Base-by-base conservation (phyloP, 768 basidiomycete species). In the Pisolithus microcarpus region DNA sequence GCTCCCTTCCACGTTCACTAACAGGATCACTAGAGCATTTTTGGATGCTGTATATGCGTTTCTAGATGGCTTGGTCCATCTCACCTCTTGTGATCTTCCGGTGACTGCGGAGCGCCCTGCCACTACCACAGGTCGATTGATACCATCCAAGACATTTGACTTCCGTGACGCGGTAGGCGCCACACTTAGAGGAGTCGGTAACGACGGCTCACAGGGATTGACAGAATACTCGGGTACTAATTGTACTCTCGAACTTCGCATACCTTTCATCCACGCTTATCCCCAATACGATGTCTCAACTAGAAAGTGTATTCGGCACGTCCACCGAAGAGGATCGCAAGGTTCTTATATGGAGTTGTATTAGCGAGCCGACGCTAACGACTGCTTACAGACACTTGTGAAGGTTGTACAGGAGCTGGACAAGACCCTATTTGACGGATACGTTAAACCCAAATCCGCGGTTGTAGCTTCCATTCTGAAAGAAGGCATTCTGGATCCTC, bases 201-300 rank as follows among this genome's bases (percentile, higher is more conserved):
- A n/a, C 18, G 18, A 45, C 53, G 60, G 19, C 8, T 43, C 10
- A 7, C 30, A 11, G 4, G 13, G 49, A 44, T 48, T 39, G n/a
- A 31, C 55, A 96, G 94, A 88, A 95, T 61, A 87, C 79, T 13
- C 82, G 95, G 42, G 74, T 94, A 43, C 75, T 99, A 15, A 72
- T 97, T 38, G 91, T 96, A 38, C 75, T 97, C 30, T 90, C 91
- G 15, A 97, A 98, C 64, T 82, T 98, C 57, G 79, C 78, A 11
- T 78, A 90, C 58, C 75, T 99, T 24, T 80, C 81, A 50, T 77
- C 77, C 50, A 69, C 72, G 0, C 69, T 88, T 31, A 79, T 97
- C 21, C 91, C 92, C 0, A 79, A 72, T 53, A 85, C 97, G 81
- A 76, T 92, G 44, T 76, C 72, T 47, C 85, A 92, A 58, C 76